Base-by-base conservation (phyloP, 768 basidiomycete genomes). In the Amanita pseudoporphyria region DNA sequence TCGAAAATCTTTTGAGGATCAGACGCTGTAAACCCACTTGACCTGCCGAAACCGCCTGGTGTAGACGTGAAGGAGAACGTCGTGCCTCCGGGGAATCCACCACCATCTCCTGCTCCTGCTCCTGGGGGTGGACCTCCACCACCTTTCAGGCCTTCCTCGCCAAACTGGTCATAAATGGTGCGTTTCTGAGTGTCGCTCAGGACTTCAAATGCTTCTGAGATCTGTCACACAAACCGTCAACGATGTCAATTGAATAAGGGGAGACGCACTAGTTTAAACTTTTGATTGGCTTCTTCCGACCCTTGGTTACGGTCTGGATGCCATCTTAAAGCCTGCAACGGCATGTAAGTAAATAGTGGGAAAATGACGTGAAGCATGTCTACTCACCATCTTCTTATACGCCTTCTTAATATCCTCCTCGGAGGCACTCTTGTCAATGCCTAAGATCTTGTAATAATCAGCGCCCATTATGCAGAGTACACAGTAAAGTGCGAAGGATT, bases 131-230 rank as follows among this genome's bases (percentile, higher is more conserved):
- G 69, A 1, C 71, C 78, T 31, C 78, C 78, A 18, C 77, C 77
- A 6, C 78, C 78, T 63, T 97, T 97, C 56, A 97, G 75, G 1
- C 95, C 94, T 50, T 96, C 94, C 63, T 96, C 93, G 31, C 95
- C 95, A 49, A 93, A 84, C 57, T 96, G 90, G 64, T 96, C 94
- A 56, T 93, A 97, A 6, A 91, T 61, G 0, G 86, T 67, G 19
- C 89, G 84, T 60, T 91, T 92, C 61, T 90, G 73, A 64, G 80
- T 79, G 66, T 96, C 92, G 45, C 77, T 87, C 49, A 98, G 80
- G 24, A 95, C 93, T 62, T 98, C 95, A 58, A 95, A 98, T 0
- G 92, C 94, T 70, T 97, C 95, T 28, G 88, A 88, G 40, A 97
- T 78, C 86, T 95, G 30, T 41, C 2, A 49, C 52, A 42, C 31